Base-by-base conservation (phyloP, 2,329 filamentous ascomycete species). In the Cercospora zeae-maydis region DNA sequence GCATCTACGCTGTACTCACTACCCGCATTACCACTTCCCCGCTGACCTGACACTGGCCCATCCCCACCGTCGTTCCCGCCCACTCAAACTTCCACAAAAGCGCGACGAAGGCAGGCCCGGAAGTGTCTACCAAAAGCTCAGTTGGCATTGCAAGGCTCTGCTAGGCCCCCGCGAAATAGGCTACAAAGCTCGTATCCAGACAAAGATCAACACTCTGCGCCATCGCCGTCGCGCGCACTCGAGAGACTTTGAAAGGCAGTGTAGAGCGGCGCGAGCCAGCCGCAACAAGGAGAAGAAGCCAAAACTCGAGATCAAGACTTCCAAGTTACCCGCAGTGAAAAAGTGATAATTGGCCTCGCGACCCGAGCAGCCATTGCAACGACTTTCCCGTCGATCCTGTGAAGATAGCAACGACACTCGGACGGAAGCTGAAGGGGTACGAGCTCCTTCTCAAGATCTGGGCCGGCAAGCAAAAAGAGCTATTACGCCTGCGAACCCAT, bases 331-430 rank as follows among this genome's bases (percentile, higher is more conserved):
- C 36, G 36, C 3, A 13, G 11, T 39, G 3, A 39, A 16, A 39
- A 39, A 9, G 11, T 39, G 11, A 16, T 39, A n/a, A 3, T 13
- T 8, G 24, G 24, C 24, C 24, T 27, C 24, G 24, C 3, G 24
- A 27, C 24, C 24, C 3, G 6, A 27, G 24, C 3, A n/a, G n/a
- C n/a, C n/a, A 27, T 27, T 27, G n/a, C n/a, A n/a, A n/a, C n/a
- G 24, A 27, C 3, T 27, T 6, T 3, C n/a, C 24, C 47, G n/a
- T 30, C 11, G 24, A 30, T 13, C 47, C 31, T 33, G 10, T 34
- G 57, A 59, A 45, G 31, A 59, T 59, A 59, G 57, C 45, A 36
- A 59, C 51, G 45, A 37, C 45, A 59, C 16, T 34, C 11, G 57
- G 34, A 31, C 57, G 57, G 13, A 34, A 11, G 37, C 27, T 31